Conservation (phyloP, 169 alveolate genomes). For the Eimeria brunetti region DNA sequence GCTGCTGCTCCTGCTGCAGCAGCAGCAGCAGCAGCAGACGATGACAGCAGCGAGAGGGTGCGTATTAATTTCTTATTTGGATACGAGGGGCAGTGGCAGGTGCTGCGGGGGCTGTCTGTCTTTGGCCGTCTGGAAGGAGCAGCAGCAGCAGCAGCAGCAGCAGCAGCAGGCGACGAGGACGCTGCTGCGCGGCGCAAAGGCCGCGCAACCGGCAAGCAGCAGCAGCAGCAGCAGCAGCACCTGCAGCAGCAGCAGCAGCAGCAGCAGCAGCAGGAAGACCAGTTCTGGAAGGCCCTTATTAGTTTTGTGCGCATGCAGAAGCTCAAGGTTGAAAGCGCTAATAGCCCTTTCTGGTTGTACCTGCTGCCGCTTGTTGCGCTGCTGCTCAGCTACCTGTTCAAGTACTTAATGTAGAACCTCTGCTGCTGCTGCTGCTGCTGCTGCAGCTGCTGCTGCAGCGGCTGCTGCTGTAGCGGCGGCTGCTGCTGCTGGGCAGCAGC, state of each 20-base stretch:
- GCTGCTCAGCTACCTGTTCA: constrained; percentile 18
- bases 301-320: background rate
- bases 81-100: background rate
- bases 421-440: background rate
- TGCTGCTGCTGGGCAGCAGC: background rate
- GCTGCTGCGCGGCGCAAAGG: background rate
- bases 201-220: background rate
- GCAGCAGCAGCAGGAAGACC: constrained; percentile 9
- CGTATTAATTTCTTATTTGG: background rate
- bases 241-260: background rate
- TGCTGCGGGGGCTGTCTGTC: background rate
- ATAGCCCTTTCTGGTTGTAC: constrained; percentile 7
- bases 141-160: background rate
- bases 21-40: background rate
- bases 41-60: constrained; percentile 1
- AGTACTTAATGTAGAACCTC: background rate
- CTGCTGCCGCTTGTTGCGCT: constrained; percentile 22
- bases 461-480: background rate
- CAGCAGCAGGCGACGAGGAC: background rate
- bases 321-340: background rate
- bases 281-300: constrained; percentile 14
- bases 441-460: background rate
- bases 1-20: constrained; percentile 2
- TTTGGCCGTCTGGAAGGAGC: background rate
- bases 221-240: no score